Conservation (phyloP, 2,329 filamentous ascomycete genomes). For the Didymella segeticola region DNA sequence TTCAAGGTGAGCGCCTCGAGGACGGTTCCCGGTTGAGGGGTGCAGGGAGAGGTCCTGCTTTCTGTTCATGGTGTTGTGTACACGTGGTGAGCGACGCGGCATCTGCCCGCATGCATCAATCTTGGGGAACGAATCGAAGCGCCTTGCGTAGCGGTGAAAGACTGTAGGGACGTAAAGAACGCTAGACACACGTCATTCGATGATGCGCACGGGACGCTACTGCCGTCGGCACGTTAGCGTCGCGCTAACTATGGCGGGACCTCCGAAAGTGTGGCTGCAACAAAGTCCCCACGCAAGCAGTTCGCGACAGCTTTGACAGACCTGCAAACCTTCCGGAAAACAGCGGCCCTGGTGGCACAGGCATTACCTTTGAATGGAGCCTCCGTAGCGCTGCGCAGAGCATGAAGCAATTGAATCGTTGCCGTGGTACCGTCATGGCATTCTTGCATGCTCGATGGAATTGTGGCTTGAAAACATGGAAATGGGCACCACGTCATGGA, state of each 20-base stretch:
- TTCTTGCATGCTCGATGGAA: constrained; percentile 4
- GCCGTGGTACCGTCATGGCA: constrained; percentile 1
- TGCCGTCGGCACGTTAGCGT: constrained; percentile 11
- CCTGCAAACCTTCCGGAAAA: not conserved
- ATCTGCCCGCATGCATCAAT: not conserved
- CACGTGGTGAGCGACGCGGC: constrained; percentile 7
- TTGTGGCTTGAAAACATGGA: constrained; percentile 21
- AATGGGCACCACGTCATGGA: constrained; percentile 15
- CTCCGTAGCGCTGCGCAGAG: not conserved
- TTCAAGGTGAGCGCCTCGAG: not conserved
- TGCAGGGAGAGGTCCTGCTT: not conserved
- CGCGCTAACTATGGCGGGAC: not conserved
- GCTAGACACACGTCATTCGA: constrained; percentile 10
- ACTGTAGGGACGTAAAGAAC: not conserved
- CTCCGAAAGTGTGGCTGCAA: constrained; percentile 14
- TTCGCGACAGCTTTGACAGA: constrained; percentile 1
- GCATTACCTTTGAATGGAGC: not conserved
- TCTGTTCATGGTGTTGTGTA: not conserved
- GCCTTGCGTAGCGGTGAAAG: constrained; percentile 5
- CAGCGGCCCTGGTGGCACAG: not conserved
- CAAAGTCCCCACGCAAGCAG: constrained; percentile 7
- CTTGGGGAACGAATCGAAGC: constrained; percentile 2
- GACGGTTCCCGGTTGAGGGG: not conserved
- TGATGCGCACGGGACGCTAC: constrained; percentile 11
- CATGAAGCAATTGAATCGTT: not conserved